A percentile compares a stretch with the other conserved stretches of the same genome.
Conservation (phyloP, 352 stramenopile species). For the Phytophthora fragariaefolia region DNA sequence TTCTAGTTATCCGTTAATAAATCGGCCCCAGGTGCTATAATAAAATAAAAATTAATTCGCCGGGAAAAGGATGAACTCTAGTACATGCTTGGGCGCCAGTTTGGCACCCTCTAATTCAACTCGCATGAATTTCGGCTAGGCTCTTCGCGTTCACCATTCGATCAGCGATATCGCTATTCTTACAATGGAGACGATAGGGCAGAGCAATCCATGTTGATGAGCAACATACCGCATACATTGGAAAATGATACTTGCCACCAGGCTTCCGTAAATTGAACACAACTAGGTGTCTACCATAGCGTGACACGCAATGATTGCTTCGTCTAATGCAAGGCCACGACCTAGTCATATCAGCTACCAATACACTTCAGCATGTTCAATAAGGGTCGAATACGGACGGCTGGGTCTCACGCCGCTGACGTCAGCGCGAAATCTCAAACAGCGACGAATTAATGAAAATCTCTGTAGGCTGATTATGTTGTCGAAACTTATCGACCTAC, state of each 20-base stretch:
- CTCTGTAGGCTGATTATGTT: conserved; percentile 4
- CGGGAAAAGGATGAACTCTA: conserved; percentile 34
- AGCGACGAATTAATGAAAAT: conserved; percentile 21
- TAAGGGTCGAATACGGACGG: conserved; percentile 27
- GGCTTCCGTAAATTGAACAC: conserved; percentile 35
- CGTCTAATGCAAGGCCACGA: conserved; percentile 38
- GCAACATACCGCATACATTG: conserved; percentile 37
- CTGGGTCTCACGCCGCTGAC: conserved; percentile 2
- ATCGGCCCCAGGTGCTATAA: too few relatives aligned
- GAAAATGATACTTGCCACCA: conserved; percentile 38
- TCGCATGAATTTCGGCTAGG: neutral
- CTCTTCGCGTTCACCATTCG: conserved; percentile 17
- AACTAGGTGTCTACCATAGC: conserved; percentile 29
- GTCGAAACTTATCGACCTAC: conserved; percentile 3
- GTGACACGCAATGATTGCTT: conserved; percentile 36
- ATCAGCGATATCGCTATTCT: conserved; percentile 24
- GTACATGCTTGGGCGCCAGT: conserved; percentile 25
- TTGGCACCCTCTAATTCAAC: conserved; percentile 4
- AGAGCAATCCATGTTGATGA: conserved; percentile 35
- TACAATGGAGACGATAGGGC: conserved; percentile 18
- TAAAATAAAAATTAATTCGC: too few relatives aligned
- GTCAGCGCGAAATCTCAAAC: conserved; percentile 11
- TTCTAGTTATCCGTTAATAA: too few relatives aligned
- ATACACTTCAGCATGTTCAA: conserved; percentile 38
- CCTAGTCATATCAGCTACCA: conserved; percentile 20